These are phyloP conservation scores for Vigna hirtella DNA, from an alignment of 306 rosid genomes.

Conservation along the genomic window DNA sequence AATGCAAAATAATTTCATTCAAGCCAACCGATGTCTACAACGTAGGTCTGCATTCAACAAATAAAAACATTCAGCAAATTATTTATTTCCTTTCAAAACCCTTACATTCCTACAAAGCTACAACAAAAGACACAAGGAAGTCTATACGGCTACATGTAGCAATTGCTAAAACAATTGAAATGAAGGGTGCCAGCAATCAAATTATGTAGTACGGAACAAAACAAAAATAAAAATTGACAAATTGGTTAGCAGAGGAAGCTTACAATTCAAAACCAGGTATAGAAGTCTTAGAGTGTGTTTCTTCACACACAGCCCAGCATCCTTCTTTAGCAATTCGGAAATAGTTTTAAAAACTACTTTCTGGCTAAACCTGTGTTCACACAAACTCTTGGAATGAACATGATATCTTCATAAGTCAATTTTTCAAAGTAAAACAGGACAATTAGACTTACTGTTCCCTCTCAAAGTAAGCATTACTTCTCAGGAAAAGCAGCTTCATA, in stretches of 20 bases:
- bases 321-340: constrained; percentile 70
- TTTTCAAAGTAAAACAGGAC: constrained; percentile 36
- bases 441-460: constrained; percentile 74
- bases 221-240: background rate
- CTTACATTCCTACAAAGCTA: too few species aligned
- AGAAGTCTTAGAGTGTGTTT: constrained; percentile 69
- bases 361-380: constrained; percentile 66
- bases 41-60: too few species aligned
- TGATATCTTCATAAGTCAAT: constrained; percentile 30
- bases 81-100: too few species aligned
- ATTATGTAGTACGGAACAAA: background rate
- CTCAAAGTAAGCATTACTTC: constrained; percentile 63
- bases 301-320: constrained; percentile 72
- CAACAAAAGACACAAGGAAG: background rate
- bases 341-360: constrained; percentile 64
- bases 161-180: constrained; percentile 32
- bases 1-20: too few species aligned
- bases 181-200: constrained; percentile 15
- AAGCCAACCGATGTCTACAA: too few species aligned
- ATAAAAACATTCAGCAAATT: too few species aligned
- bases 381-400: constrained; percentile 34
- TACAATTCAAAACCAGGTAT: constrained; percentile 79
- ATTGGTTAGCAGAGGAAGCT: constrained; percentile 49
- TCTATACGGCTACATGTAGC: background rate
- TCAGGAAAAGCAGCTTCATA: constrained; percentile 68